phyloP scores from a whole-genome alignment of 225 moss, liverwort and hornwort species.

The Pseudisothecium myosuroides region DNA sequence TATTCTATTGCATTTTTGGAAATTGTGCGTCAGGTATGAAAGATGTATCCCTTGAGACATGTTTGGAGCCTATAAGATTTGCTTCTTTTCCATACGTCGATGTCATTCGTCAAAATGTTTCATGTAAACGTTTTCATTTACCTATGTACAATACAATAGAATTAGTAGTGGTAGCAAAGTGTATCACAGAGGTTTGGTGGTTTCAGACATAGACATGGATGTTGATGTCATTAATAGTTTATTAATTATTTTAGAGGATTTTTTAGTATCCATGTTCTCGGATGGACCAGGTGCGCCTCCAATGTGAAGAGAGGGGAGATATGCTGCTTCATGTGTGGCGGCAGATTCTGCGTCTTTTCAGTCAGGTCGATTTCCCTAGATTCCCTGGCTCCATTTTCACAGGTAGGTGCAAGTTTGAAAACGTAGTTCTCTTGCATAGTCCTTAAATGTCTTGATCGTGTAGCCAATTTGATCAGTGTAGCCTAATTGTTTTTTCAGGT shows the following conservation, averaged over 20 bases:
- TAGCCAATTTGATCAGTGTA: background rate
- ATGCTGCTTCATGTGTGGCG: conserved; percentile 83
- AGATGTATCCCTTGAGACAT: background rate
- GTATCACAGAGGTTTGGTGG: background rate
- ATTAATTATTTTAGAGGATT: background rate
- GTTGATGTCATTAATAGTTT: background rate
- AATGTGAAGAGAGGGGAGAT: conserved; percentile 96
- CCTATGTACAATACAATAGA: background rate
- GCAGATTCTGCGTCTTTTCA: conserved; percentile 76
- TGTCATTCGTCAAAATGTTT: too few relatives aligned
- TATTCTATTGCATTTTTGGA: conserved; percentile 85
- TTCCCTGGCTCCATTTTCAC: background rate
- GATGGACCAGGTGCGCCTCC: conserved; percentile 58
- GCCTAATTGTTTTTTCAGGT: conserved; percentile 9
- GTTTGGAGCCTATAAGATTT: background rate
- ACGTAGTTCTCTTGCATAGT: background rate
- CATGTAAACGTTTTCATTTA: background rate
- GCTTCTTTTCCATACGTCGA: background rate
- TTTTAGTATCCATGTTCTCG: background rate
- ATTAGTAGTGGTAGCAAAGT: background rate
- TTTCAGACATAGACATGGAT: background rate
- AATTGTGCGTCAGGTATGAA: conserved; percentile 77
- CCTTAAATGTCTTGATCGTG: background rate
- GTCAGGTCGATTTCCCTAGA: conserved; percentile 53
- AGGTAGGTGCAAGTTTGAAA: background rate